Conservation (phyloP, 1,139 yeast species). For the Petasospora fabianii region DNA sequence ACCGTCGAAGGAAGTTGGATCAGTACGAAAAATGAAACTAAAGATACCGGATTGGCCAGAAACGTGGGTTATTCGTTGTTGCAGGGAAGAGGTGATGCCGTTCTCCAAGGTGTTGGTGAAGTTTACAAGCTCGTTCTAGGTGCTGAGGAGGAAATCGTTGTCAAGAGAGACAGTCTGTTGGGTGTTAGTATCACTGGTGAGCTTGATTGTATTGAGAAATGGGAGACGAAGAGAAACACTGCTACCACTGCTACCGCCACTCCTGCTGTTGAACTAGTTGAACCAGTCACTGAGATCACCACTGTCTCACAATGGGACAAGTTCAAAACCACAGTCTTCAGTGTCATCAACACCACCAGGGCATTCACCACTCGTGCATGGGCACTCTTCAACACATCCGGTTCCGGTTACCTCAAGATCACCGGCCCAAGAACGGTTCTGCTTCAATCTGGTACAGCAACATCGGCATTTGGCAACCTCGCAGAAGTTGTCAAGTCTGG, state of each 20-base stretch:
- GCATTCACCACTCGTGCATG: neutral
- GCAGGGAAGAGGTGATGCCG: slow-evolving; percentile 57
- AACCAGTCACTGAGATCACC: neutral
- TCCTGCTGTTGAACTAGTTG: neutral
- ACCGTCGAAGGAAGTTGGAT: slow-evolving; percentile 31
- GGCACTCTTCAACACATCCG: slow-evolving; percentile 1
- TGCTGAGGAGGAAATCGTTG: slow-evolving; percentile 46
- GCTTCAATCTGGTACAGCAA: slow-evolving; percentile 35
- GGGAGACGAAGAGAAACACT: neutral
- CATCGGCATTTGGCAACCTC: slow-evolving; percentile 1
- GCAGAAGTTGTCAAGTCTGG: neutral
- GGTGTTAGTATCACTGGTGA: slow-evolving; percentile 50
- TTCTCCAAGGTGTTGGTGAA: slow-evolving; percentile 56
- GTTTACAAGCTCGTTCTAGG: slow-evolving; percentile 45
- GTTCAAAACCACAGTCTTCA: neutral
- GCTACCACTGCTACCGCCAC: neutral
- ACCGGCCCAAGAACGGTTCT: slow-evolving; percentile 55
- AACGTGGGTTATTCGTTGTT: slow-evolving; percentile 43
- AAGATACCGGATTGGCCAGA: slow-evolving; percentile 19
- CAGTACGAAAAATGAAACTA: slow-evolving; percentile 15
- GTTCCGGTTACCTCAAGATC: slow-evolving; percentile 42
- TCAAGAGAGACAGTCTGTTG: slow-evolving; percentile 45
- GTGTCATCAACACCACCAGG: neutral
- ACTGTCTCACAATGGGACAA: slow-evolving; percentile 1
- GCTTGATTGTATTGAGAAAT: slow-evolving; percentile 9